A percentile compares a stretch with the other conserved stretches of the same genome.
Conservation (phyloP, 768 basidiomycete species). For the Mycena amicta region DNA sequence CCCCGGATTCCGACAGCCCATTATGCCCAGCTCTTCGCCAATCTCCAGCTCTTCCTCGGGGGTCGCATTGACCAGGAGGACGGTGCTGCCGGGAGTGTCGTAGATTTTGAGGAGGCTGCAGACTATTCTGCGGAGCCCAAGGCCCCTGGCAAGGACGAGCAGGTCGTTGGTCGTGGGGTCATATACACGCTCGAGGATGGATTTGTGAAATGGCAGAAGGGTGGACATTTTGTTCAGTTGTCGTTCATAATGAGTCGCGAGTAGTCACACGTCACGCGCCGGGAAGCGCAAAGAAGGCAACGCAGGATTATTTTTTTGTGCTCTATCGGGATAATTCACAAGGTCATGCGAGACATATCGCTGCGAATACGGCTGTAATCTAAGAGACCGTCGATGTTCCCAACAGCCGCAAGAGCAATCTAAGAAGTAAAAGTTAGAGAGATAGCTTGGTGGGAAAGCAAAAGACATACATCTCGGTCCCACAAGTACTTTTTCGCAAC, state of each 20-base stretch:
- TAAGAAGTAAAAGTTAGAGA: slow-evolving; percentile 28
- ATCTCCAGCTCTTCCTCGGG: slow-evolving; percentile 90
- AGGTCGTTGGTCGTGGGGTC: slow-evolving; percentile 76
- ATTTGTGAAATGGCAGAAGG: slow-evolving; percentile 67
- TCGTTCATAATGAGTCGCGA: background rate
- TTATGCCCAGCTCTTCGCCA: slow-evolving; percentile 88
- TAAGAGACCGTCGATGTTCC: slow-evolving; percentile 86
- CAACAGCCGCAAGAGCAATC: slow-evolving; percentile 88
- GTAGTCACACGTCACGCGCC: background rate
- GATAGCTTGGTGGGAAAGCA: too few species aligned
- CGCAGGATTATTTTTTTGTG: background rate
- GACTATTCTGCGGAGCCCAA: slow-evolving; percentile 82
- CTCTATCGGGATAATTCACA: background rate
- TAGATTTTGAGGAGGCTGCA: slow-evolving; percentile 93
- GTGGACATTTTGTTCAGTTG: slow-evolving; percentile 44
- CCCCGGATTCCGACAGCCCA: slow-evolving; percentile 89
- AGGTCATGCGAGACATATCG: background rate
- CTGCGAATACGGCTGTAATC: slow-evolving; percentile 80
- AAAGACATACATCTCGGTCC: slow-evolving; percentile 83
- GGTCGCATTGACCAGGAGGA: slow-evolving; percentile 82
- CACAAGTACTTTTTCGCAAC: slow-evolving; percentile 96
- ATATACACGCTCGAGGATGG: slow-evolving; percentile 67
- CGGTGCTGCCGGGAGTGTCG: slow-evolving; percentile 79
- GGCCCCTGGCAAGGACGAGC: slow-evolving; percentile 82
- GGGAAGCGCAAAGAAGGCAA: background rate